Evolutionary conservation across 345 rosid genomes (phyloP).

Genomic region (Mallotus nudiflorus): DNA sequence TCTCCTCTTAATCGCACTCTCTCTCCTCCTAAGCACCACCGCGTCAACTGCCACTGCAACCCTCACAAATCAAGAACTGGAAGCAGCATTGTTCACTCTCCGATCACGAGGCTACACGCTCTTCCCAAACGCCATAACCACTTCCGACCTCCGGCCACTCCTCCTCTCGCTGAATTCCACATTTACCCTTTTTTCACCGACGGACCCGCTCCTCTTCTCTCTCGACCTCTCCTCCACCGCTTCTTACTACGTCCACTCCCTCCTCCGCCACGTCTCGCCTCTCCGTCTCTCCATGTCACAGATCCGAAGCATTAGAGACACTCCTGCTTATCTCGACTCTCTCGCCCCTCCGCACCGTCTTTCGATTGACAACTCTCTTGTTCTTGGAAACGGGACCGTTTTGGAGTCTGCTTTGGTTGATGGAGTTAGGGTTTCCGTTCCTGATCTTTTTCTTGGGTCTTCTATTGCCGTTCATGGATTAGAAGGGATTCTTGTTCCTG

Average conservation of each 20-base stretch:
- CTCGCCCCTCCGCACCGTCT: slow-evolving; percentile 24
- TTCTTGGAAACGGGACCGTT: slow-evolving; percentile 9
- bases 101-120: slow-evolving; percentile 35
- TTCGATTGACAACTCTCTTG: slow-evolving; percentile 7
- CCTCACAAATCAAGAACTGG: slow-evolving; percentile 27
- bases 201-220: slow-evolving; percentile 31
- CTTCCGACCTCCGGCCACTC: slow-evolving; percentile 27
- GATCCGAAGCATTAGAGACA: slow-evolving; percentile 13
- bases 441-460: slow-evolving; percentile 33
- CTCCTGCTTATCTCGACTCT: slow-evolving; percentile 19
- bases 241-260: slow-evolving; percentile 21
- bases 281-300: slow-evolving; percentile 13
- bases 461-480: slow-evolving; percentile 39
- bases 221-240: slow-evolving; percentile 37
- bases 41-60: neutral
- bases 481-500: slow-evolving; percentile 34
- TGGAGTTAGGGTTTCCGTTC: slow-evolving; percentile 27
- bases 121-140: slow-evolving; percentile 41
- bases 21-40: neutral
- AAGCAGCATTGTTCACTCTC: slow-evolving; percentile 31
- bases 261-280: slow-evolving; percentile 36
- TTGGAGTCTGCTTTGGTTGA: slow-evolving; percentile 18
- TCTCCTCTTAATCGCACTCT: neutral
- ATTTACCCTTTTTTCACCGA: slow-evolving; percentile 32
- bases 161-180: slow-evolving; percentile 20